Conservation (phyloP, 2,329 filamentous ascomycete species). For the Neofusicoccum ribis region DNA sequence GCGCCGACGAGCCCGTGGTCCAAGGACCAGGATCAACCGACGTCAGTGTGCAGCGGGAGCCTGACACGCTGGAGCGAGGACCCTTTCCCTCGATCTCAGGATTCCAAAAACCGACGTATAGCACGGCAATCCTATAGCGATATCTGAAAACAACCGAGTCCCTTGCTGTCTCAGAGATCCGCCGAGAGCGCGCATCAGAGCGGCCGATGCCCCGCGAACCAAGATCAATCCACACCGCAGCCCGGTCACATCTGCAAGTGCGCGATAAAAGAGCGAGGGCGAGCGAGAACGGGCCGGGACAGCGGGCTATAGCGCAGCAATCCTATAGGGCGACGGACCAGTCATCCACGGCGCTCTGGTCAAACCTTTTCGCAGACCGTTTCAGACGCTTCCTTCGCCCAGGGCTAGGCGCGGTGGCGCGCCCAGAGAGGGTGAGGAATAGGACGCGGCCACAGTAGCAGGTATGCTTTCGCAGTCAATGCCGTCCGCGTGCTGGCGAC, state of each 20-base stretch:
- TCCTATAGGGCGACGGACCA: background rate
- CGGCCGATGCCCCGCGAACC: conserved; percentile 6
- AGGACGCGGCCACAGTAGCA: background rate
- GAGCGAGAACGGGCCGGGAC: background rate
- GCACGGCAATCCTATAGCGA: background rate
- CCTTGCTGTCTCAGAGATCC: conserved; percentile 10
- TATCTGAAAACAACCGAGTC: background rate
- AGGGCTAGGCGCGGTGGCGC: too few relatives aligned
- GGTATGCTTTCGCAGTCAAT: background rate
- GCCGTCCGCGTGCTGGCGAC: background rate
- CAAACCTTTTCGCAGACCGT: background rate
- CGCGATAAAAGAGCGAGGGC: background rate
- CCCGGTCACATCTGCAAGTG: background rate
- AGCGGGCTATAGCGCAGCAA: background rate
- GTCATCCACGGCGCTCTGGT: background rate
- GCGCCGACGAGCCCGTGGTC: too few relatives aligned
- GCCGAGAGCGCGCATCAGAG: background rate
- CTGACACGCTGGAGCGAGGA: background rate
- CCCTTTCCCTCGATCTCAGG: background rate
- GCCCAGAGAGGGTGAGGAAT: too few relatives aligned
- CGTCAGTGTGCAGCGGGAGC: background rate
- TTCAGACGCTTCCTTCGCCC: background rate
- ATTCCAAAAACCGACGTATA: background rate
- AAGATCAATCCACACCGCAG: background rate
- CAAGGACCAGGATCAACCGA: background rate